A percentile compares a stretch with the other conserved stretches of the same genome.
phyloP scores from a whole-genome alignment of 2,329 filamentous ascomycete genomes.

The Aspergillus proliferans region DNA sequence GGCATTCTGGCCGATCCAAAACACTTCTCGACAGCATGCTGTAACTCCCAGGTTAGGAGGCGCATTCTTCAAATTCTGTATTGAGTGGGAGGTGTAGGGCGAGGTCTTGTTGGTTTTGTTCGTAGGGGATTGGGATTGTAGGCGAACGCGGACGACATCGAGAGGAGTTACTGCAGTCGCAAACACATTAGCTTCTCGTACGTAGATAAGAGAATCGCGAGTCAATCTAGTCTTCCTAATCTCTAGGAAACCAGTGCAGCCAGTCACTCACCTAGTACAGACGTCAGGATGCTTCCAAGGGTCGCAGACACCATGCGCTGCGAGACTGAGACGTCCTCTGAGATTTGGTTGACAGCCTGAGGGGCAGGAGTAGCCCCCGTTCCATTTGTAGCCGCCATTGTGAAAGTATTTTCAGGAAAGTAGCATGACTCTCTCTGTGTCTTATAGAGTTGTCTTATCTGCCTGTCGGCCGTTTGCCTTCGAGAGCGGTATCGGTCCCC shows the following conservation, averaged over 20 bases:
- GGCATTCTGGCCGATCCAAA: constrained; percentile 83
- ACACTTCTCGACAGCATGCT: constrained; percentile 92
- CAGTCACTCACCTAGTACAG: constrained; percentile 64
- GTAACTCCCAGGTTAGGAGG: constrained; percentile 86
- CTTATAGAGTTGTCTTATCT: constrained; percentile 5
- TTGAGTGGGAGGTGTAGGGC: constrained; percentile 48
- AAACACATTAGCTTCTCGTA: background rate
- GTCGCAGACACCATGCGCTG: constrained; percentile 97
- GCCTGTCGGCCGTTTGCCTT: constrained; percentile 1
- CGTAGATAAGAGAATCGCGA: background rate
- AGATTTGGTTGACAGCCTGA: constrained; percentile 10
- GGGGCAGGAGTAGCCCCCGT: constrained; percentile 16
- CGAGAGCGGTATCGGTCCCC: constrained; percentile 18
- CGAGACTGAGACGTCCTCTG: constrained; percentile 61
- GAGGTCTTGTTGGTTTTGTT: constrained; percentile 51
- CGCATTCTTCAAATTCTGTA: constrained; percentile 56
- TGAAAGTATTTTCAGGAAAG: constrained; percentile 27
- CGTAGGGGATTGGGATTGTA: constrained; percentile 70
- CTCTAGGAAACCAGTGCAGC: background rate
- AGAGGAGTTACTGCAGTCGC: constrained; percentile 73
- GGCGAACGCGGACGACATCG: constrained; percentile 89
- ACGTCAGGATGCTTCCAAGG: constrained; percentile 82
- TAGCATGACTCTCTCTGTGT: constrained; percentile 22
- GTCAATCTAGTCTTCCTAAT: no score
- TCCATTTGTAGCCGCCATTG: constrained; percentile 28